Base-by-base conservation (phyloP, 129 eudicot genomes). In the Heracleum sosnowskyi region DNA sequence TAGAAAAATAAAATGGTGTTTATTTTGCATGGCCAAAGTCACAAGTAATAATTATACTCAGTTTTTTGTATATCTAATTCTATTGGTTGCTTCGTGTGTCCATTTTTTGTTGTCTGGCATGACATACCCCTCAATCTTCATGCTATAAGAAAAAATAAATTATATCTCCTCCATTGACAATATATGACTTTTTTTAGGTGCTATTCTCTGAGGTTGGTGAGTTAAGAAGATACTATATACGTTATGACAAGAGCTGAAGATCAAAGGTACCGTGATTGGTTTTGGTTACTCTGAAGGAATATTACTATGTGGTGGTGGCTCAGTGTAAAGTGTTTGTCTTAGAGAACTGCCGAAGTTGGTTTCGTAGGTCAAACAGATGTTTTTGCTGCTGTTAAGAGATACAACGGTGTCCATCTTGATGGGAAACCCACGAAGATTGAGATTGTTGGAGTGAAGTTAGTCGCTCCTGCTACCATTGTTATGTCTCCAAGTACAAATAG, bases 271-370 rank as follows among this genome's bases (percentile, higher is more conserved):
- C 78, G 66, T 81, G 72, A 76, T 20, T 35, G 55, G 57, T 45
- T 42, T 60, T 22, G 75, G 49, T 42, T 81, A 66, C 63, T 81
- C 35, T 41, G 55, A 46, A 31, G 62, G 68, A 49, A 3, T 42
- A 17, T 44, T 71, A 57, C 63, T 77, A 17, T 79, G 24, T 76
- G 75, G 33, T 76, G 24, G 37, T 83, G 68, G 74, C 74, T 79
- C 60, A 53, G 75, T 24, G 16, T 57, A 37, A n/a, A 42, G 22
- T 77, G 70, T 26, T 75, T 76, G 45, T 83, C 75, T 55, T 73
- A 89, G 95, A 91, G 95, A 77, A 85, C 91, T 79, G 95, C 95
- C 8, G 91, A 90, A 73, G 93, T 92, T 51, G 96, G 86, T 46
- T 92, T 80, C 83, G 81, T 79, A 69, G 83, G 80, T 24, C 87